Conservation (phyloP, 345 rosid species). For the Euphorbia lathyris region DNA sequence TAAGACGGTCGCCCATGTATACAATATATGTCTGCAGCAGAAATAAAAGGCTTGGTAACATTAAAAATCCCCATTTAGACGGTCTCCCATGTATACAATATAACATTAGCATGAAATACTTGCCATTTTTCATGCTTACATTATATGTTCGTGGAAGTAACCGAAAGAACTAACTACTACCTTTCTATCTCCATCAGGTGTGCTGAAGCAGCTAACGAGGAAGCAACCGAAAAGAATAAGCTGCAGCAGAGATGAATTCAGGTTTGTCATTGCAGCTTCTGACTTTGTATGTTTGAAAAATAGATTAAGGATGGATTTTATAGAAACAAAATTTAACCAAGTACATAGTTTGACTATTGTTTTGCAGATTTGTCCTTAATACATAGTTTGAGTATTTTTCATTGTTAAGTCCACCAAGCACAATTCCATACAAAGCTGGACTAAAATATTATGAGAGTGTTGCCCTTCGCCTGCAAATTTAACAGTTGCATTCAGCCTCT, state of each 20-base stretch:
- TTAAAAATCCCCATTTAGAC: no score
- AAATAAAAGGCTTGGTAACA: not conserved
- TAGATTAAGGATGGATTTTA: not conserved
- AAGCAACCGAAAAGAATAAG: not conserved
- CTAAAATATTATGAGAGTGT: not conserved
- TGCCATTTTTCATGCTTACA: no score
- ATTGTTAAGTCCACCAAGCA: not conserved
- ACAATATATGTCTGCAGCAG: conserved; percentile 35
- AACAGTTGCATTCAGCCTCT: no score
- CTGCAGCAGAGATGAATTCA: not conserved
- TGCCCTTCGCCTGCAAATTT: no score
- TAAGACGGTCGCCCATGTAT: conserved; percentile 48
- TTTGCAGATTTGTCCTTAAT: no score
- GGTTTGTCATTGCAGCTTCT: not conserved
- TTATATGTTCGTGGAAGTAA: not conserved
- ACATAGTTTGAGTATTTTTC: not conserved
- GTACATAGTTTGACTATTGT: not conserved
- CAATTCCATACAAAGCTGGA: not conserved
- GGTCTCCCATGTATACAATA: no score
- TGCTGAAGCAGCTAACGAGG: not conserved
- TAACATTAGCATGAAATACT: no score
- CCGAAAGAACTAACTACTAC: not conserved
- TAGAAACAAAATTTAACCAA: not conserved
- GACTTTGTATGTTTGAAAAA: no score
- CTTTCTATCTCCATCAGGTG: conserved; percentile 2